Evolutionary conservation across 2,329 filamentous ascomycete genomes (phyloP).

Genomic region (Kalaharituber pfeilii): DNA sequence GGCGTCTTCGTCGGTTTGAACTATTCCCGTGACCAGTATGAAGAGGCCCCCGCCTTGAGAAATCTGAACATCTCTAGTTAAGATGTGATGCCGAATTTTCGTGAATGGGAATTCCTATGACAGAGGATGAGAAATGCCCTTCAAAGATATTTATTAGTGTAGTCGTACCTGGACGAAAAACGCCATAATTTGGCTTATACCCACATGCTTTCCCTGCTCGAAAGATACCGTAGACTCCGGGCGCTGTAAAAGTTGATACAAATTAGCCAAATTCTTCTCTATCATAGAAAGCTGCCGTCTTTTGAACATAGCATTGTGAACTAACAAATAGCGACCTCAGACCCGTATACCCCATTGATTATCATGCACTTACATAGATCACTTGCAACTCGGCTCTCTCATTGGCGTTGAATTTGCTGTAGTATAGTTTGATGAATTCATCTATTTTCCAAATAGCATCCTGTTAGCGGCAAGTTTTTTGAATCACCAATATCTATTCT

Average conservation of each 20-base stretch:
- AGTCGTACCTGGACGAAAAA: conserved; percentile 61
- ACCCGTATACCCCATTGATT: too few relatives aligned
- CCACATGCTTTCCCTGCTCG: conserved; percentile 51
- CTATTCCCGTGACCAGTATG: conserved; percentile 78
- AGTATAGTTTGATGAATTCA: conserved; percentile 93
- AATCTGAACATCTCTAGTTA: conserved; percentile 71
- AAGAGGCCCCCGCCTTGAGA: conserved; percentile 52
- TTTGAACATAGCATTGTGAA: too few relatives aligned
- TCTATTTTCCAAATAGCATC: conserved; percentile 42
- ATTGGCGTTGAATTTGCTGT: conserved; percentile 65
- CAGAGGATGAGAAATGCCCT: conserved; percentile 9
- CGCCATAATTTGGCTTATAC: conserved; percentile 49
- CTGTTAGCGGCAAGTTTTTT: too few relatives aligned
- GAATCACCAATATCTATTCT: too few relatives aligned
- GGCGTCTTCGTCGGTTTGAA: too few relatives aligned
- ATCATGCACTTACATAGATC: conserved; percentile 95
- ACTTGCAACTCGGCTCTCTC: conserved; percentile 43
- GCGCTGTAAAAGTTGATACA: conserved; percentile 43
- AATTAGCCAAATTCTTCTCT: too few relatives aligned
- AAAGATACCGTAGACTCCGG: conserved; percentile 86
- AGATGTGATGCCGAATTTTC: conserved; percentile 61
- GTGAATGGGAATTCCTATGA: conserved; percentile 57
- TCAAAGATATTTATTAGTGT: neutral
- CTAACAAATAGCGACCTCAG: too few relatives aligned
- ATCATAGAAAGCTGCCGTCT: too few relatives aligned